A percentile compares a stretch with the other conserved stretches of the same genome.
These are phyloP conservation scores for Prunus salicina DNA, from an alignment of 306 rosid genomes.

Conservation along the genomic window DNA sequence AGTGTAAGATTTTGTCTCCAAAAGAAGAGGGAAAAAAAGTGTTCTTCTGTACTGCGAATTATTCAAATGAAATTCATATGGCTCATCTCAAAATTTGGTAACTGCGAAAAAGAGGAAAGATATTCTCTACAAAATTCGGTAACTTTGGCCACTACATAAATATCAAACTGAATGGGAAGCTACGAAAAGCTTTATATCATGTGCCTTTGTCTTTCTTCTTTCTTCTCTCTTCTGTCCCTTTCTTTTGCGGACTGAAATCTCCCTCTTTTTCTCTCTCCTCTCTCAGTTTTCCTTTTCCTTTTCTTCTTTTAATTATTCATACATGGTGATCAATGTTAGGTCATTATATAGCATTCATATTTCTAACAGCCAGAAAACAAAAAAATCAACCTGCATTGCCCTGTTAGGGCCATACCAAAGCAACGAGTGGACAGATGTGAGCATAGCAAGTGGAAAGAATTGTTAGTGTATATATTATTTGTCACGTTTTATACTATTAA, in stretches of 20 bases:
- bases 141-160: background rate
- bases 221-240: background rate
- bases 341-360: background rate
- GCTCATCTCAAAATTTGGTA: background rate
- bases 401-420: background rate
- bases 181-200: background rate
- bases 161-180: background rate
- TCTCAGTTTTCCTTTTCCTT: background rate
- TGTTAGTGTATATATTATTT: background rate
- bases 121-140: background rate
- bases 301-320: background rate
- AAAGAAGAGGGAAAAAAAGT: no score
- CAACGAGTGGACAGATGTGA: background rate
- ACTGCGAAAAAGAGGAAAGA: background rate
- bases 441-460: background rate
- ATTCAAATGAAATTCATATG: background rate
- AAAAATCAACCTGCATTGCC: background rate
- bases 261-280: background rate
- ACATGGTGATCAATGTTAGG: background rate
- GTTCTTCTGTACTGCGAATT: no score
- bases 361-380: background rate
- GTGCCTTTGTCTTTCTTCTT: background rate
- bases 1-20: no score
- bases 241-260: background rate
- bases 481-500: background rate